phyloP scores from a whole-genome alignment of 768 basidiomycete species.

The Grammothele lineata region DNA sequence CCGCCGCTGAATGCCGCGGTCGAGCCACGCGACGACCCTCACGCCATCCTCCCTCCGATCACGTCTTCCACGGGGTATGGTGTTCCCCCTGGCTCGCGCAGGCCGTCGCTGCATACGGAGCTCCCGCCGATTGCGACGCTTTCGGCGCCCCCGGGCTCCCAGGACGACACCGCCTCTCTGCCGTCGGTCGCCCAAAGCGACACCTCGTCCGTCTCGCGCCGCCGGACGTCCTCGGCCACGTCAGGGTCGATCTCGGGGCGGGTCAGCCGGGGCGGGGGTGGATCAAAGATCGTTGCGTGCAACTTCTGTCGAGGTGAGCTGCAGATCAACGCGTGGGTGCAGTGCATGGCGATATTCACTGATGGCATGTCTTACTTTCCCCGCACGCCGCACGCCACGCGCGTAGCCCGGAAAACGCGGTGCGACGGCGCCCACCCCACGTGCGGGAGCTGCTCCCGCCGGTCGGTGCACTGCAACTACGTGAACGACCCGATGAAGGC shows the following conservation, averaged over 20 bases:
- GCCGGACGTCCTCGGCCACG: slow-evolving; percentile 59
- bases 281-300: slow-evolving; percentile 84
- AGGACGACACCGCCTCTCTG: slow-evolving; percentile 41
- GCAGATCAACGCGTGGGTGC: slow-evolving; percentile 23
- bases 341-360: neutral
- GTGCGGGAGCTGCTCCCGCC: slow-evolving; percentile 77
- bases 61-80: slow-evolving; percentile 1
- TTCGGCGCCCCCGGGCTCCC: slow-evolving; percentile 33
- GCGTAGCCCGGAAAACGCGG: slow-evolving; percentile 78
- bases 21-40: slow-evolving; percentile 17
- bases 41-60: slow-evolving; percentile 19
- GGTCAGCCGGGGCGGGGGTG: slow-evolving; percentile 57
- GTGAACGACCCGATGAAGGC: slow-evolving; percentile 52
- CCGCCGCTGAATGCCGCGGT: slow-evolving; percentile 20
- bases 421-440: slow-evolving; percentile 85
- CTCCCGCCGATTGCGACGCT: slow-evolving; percentile 72
- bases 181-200: slow-evolving; percentile 7
- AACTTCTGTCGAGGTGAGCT: slow-evolving; percentile 86
- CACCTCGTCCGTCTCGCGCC: slow-evolving; percentile 44
- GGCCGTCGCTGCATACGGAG: slow-evolving; percentile 16
- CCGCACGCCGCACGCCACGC: no score
- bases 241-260: slow-evolving; percentile 66
- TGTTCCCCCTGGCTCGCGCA: slow-evolving; percentile 3
- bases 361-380: neutral
- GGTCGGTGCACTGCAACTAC: slow-evolving; percentile 75